Base-by-base conservation (phyloP, 2,329 filamentous ascomycete species). In the Dactylellina parvicollis region DNA sequence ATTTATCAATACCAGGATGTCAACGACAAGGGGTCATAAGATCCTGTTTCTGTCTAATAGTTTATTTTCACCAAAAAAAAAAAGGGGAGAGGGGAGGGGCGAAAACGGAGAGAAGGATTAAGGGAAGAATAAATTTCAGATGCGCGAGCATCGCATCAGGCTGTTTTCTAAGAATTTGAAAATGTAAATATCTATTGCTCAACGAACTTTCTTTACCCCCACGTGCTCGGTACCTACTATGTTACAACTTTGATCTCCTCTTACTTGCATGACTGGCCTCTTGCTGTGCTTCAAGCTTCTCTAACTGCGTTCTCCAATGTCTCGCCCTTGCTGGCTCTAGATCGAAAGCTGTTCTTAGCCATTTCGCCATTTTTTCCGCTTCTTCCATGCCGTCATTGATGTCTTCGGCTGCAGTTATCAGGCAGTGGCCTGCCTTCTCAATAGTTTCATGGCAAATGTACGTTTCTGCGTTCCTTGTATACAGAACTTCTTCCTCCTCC, bases 381-480 rank as follows among this genome's bases (percentile, higher is more conserved):
- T 73, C 60, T 22, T 59, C 22, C 2, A 57, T 50, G 0, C 62
- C 56, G 7, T 40, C 38, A 3, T 10, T 22, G 14, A 62, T 50
- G 9, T 74, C 47, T 7, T 8, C 32, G 1, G 62, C 55, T 1
- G 42, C 49, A 0, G 70, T 69, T 4, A 69, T 69, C 3, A 69
- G 10, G 42, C 61, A 69, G 16, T 74, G 64, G 2, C 40, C 50
- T 7, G 70, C 57, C 20, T 61, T 61, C 1, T 55, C 12, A 3
- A 69, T 49, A 9, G 61, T 22, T 16, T 57, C 47, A 18, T 73
- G 54, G 3, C 50, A 30, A n/a, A 74, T 64, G 24, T 64, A 74
- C 1, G 5, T 20, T 20, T 57, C 56, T 9, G 46, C 70, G 12
- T 8, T 10, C 38, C 34, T 36, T 12, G 16, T 10, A 30, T 59